Evolutionary conservation across 805 yeast genomes (phyloP).

Genomic region (Pichia heedii): DNA sequence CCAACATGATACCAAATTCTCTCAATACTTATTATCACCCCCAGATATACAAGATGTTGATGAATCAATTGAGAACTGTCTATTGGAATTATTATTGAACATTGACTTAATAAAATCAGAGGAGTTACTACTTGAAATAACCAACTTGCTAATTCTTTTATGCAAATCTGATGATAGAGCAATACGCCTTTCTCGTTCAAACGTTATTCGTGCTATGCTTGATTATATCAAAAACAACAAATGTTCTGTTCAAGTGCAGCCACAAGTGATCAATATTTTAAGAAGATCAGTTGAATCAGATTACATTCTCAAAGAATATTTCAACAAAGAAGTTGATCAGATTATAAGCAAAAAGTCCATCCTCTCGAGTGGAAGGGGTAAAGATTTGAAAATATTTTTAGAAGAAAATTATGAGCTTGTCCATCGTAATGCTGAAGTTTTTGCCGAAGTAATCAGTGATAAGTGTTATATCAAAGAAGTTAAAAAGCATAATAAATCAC

Average conservation of each 20-base stretch:
- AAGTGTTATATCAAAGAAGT: conserved; percentile 14
- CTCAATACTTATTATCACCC: conserved; percentile 9
- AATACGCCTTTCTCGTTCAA: conserved; percentile 35
- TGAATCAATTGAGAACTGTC: conserved; percentile 15
- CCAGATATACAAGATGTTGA: conserved; percentile 17
- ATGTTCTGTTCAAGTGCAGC: conserved; percentile 33
- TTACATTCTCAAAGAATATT: conserved; percentile 37
- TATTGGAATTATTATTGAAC: conserved; percentile 38
- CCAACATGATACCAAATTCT: not conserved
- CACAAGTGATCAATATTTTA: conserved; percentile 42
- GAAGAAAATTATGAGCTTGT: conserved; percentile 43
- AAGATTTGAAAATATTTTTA: conserved; percentile 38
- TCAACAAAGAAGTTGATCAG: conserved; percentile 42
- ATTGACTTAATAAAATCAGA: conserved; percentile 33
- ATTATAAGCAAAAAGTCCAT: conserved; percentile 26
- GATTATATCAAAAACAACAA: conserved; percentile 30
- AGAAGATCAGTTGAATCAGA: conserved; percentile 65
- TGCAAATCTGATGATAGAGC: conserved; percentile 32
- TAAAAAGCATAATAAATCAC: conserved; percentile 14
- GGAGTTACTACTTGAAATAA: conserved; percentile 20
- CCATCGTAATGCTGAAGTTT: conserved; percentile 26
- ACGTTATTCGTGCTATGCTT: conserved; percentile 39
- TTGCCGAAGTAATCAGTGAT: conserved; percentile 19
- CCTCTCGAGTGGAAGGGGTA: conserved; percentile 18
- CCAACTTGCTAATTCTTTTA: not conserved